Evolutionary conservation across 2,329 filamentous ascomycete genomes (phyloP), one percentile per base, ranked within the genome.

Genomic region (Fusarium neocosmosporiellum): DNA sequence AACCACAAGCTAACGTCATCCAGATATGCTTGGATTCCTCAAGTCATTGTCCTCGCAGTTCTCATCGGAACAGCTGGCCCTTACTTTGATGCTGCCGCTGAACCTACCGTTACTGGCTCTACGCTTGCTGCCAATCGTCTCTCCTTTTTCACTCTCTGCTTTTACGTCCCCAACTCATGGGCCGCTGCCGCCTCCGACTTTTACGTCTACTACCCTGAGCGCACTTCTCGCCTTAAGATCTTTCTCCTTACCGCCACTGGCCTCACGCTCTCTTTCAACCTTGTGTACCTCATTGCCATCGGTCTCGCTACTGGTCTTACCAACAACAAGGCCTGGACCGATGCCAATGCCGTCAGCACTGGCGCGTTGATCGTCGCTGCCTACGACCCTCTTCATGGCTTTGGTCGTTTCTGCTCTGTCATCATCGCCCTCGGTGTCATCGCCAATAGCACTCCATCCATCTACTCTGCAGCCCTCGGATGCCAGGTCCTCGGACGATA

Each of bases 111-210:
- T 0, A 66, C 70, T 92, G 90, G 80, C 89, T 92, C 41, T 92
- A 93, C 78, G 87, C 91, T 20, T 91, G 92, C 2, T 89, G 93
- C 64, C 9, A 76, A 74, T 13, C 78, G 80, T 8, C 82, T 94
- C 34, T 92, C 90, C 6, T 94, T 93, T 80, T 92, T 94, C 80
- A 91, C 89, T 13, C 84, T 94, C 54, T 92, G 89, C 72, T 84
- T 93, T 14, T 90, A 90, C 24, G 72, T 80, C 6, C 78, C 80
- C 22, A 80, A 80, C 39, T 80, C 79, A 1, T 96, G 94, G 93
- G 90, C 91, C 1, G 88, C 88, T 8, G 93, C 91, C 67, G 92
- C 93, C 0, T 91, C 92, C 10, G 93, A 96, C 78, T 96, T 95
- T 80, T 94, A 92, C 24, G 92, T 94, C 59, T 95, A 95, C 81